Evolutionary conservation across 2,329 filamentous ascomycete genomes (phyloP), one percentile per base, ranked within the genome.

Genomic region (Metarhizium robertsii): DNA sequence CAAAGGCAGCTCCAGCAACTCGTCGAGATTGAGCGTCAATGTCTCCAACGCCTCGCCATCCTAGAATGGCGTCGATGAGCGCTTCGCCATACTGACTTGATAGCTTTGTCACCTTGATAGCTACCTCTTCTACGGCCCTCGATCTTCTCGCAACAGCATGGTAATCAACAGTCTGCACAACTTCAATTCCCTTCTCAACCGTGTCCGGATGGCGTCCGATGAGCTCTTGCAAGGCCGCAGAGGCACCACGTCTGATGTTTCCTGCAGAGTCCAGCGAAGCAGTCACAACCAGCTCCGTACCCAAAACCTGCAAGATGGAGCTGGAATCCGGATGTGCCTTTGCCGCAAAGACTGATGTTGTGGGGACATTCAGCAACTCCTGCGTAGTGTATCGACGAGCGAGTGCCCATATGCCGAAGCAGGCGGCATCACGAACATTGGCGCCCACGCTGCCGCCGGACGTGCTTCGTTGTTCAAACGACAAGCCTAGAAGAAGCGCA

Each of bases 341-440:
- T 55, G 75, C 70, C 14, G 72, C 67, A 47, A 71, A 63, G 54
- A 79, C 65, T 42, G 77, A 71, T 61, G 74, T 60, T 2, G 75
- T 74, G 1, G 81, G 74, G 1, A 95, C 79, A 0, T 76, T 75
- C 11, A 87, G 75, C 6, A 97, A 77, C 68, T 97, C 92, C 0
- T 75, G 66, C 0, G 91, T 96, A 1, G 83, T 85, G 64, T 97
- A 99, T 54, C 92, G 86, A 55, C 94, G 81, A 25, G 92, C 90
- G 7, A 97, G 70, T 1, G 92, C 88, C 94, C 94, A 99, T 29
- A 97, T 86, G 6, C 94, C 94, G 67, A 97, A 99, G 67, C 92
- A 96, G 3, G 94, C 90, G 13, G 94, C 92, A 73, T 99, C 94
- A 50, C 94, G 84, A 16, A 99, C 92, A 62, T 95, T 96, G 1